phyloP scores from a whole-genome alignment of 768 basidiomycete species.

The Leccinum aurantiacum region DNA sequence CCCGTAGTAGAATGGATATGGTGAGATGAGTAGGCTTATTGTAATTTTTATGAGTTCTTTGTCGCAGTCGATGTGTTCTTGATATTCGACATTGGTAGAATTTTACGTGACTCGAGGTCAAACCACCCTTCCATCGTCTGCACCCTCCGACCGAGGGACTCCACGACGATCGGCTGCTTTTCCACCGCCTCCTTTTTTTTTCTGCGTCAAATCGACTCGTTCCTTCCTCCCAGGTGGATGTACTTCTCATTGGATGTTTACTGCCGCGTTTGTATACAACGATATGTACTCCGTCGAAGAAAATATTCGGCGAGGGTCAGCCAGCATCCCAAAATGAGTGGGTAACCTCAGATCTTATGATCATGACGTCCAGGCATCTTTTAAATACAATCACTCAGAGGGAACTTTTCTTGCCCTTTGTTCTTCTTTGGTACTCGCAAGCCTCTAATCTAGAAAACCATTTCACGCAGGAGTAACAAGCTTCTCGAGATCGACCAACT shows the following conservation, averaged over 20 bases:
- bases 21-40: neutral
- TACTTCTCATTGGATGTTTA: neutral
- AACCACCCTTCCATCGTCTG: neutral
- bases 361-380: no score
- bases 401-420: neutral
- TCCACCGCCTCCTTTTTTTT: no score
- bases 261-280: neutral
- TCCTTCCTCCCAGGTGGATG: neutral
- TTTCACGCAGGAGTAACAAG: conserved; percentile 22
- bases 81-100: neutral
- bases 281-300: no score
- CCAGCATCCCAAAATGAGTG: no score
- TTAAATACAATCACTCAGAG: neutral
- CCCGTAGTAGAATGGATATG: neutral
- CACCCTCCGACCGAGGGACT: neutral
- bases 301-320: no score
- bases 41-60: neutral
- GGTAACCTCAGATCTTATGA: neutral
- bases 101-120: no score
- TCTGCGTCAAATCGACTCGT: neutral
- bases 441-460: neutral
- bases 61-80: neutral
- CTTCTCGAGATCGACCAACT: conserved; percentile 53
- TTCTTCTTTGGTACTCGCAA: neutral
- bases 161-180: neutral